Evolutionary conservation across 192 early-diverging fungal species (phyloP), one percentile per base, ranked within the genome.

Genomic region (Rhizophagus prolifer): DNA sequence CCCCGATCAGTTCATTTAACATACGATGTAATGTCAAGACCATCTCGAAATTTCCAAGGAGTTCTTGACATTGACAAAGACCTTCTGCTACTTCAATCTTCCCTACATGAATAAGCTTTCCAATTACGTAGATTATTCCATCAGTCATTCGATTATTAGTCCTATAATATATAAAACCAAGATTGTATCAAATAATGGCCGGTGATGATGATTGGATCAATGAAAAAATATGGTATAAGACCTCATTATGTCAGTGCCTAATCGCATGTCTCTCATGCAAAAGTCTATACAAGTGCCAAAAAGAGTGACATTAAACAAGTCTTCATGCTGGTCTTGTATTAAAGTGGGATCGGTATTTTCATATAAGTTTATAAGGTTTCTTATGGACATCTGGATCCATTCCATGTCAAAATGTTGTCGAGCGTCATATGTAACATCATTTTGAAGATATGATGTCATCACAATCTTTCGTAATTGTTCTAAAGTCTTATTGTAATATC

Each of bases 271-370:
- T 9, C 66, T 68, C 1, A 68, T 2, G 8, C 10, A 68, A 3
- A 68, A 68, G 44, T 68, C 66, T n/a, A 68, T 68, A 68, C 36
- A 68, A 41, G 1, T 36, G 19, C 36, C 36, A 68, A 68, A 68
- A 3, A 44, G 19, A 4, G 66, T 12, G 6, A 68, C 66, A n/a
- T 2, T 41, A 3, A 5, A 68, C 13, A 19, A 34, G 19, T 9
- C 34, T n/a, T 68, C 36, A 25, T 68, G 44, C 4, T 68, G 16
- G 1, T n/a, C 0, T 44, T 21, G n/a, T 0, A 0, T 36, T 68
- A 68, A 2, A 31, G 66, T 9, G 2, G 0, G 5, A 69, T 69
- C 21, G 23, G 31, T 44, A 9, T 69, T 69, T 38, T 69, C 38
- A 44, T 69, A 69, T 21, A 69, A 44, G 23, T 41, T 68, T 38